phyloP scores from a whole-genome alignment of 164 flowering plant species.

The Vitis vinifera region DNA sequence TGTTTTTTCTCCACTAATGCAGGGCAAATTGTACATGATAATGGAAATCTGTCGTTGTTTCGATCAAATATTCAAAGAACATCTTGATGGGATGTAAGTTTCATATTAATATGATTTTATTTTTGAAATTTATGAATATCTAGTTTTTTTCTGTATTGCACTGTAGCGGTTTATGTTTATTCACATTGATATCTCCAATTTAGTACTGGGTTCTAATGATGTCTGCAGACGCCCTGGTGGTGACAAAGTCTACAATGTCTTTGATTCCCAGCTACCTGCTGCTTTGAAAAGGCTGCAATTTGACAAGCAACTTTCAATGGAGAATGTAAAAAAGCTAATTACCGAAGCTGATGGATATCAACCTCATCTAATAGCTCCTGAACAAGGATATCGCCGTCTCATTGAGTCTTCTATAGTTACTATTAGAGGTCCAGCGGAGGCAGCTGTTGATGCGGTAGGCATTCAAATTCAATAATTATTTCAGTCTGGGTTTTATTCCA shows the following conservation, averaged over 20 bases:
- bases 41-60: constrained; percentile 81
- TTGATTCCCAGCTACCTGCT: constrained; percentile 83
- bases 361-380: constrained; percentile 88
- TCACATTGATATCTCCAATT: neutral
- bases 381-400: constrained; percentile 78
- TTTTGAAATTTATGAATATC: neutral
- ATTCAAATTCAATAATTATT: neutral
- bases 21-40: constrained; percentile 79
- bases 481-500: neutral
- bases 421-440: constrained; percentile 73
- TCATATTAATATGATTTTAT: neutral
- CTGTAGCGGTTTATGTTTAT: neutral
- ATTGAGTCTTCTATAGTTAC: constrained; percentile 60
- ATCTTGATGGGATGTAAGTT: constrained; percentile 84
- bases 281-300: constrained; percentile 81
- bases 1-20: constrained; percentile 16
- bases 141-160: neutral
- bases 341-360: constrained; percentile 96
- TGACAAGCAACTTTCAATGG: constrained; percentile 83
- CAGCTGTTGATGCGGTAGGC: constrained; percentile 73
- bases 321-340: constrained; percentile 71
- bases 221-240: constrained; percentile 79
- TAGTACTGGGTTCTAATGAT: constrained; percentile 2
- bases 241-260: constrained; percentile 71
- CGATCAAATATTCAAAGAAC: constrained; percentile 83